Evolutionary conservation across 2,329 filamentous ascomycete genomes (phyloP).

Genomic region (Ophiosphaerella korrae): DNA sequence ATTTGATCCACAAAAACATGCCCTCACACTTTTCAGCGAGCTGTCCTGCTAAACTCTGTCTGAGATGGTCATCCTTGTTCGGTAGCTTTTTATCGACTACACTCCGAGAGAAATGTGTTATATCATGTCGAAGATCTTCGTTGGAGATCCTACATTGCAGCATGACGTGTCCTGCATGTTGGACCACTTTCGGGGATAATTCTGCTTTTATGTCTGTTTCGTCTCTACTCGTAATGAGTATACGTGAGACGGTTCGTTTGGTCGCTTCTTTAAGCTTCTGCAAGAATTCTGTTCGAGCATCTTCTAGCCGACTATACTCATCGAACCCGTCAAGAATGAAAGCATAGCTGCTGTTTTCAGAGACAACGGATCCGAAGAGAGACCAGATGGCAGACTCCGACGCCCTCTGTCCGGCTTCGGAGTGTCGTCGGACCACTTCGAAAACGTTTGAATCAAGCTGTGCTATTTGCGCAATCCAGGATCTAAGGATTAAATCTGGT

Average conservation of each 20-base stretch:
- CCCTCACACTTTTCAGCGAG: constrained; percentile 37
- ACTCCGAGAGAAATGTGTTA: constrained; percentile 19
- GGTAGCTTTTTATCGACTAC: constrained; percentile 37
- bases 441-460: constrained; percentile 4
- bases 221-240: constrained; percentile 35
- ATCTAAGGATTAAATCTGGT: constrained; percentile 37
- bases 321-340: constrained; percentile 46
- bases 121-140: constrained; percentile 30
- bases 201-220: constrained; percentile 27
- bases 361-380: constrained; percentile 4
- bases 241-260: constrained; percentile 5
- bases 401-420: constrained; percentile 6
- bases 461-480: constrained; percentile 38
- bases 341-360: constrained; percentile 7
- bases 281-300: constrained; percentile 18
- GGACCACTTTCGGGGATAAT: constrained; percentile 5
- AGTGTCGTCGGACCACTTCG: constrained; percentile 3
- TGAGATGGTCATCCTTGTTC: constrained; percentile 25
- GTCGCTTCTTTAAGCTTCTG: constrained; percentile 4
- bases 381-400: constrained; percentile 5
- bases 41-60: constrained; percentile 19
- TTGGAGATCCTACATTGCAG: constrained; percentile 16
- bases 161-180: background rate
- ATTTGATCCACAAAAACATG: constrained; percentile 44
- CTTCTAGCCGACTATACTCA: constrained; percentile 31